phyloP scores from a whole-genome alignment of 192 early-diverging fungal genomes.

The Entophlyctis helioformis region DNA sequence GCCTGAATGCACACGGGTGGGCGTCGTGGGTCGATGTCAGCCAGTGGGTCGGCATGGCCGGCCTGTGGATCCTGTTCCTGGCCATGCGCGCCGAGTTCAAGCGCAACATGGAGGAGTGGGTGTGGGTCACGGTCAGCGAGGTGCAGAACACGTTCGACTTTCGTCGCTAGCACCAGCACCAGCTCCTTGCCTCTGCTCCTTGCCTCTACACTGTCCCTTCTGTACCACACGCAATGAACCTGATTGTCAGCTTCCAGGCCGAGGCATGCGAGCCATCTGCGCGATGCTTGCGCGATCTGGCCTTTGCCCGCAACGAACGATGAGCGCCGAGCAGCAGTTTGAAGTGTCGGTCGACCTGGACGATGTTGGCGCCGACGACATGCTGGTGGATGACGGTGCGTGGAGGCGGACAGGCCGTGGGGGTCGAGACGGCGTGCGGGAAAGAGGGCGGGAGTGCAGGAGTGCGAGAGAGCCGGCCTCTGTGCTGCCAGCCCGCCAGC shows the following conservation, averaged over 20 bases:
- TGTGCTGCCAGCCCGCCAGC: neutral
- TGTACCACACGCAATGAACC: no score
- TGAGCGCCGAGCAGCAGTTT: conserved; percentile 14
- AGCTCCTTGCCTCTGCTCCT: neutral
- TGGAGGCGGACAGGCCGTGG: conserved; percentile 2
- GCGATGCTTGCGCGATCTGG: no score
- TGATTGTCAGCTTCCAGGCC: no score
- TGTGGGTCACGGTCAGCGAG: conserved; percentile 24
- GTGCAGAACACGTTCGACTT: conserved; percentile 28
- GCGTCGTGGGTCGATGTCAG: conserved; percentile 18
- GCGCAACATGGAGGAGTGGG: conserved; percentile 31
- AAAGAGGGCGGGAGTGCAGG: neutral
- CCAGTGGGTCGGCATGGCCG: conserved; percentile 15
- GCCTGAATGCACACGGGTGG: no score
- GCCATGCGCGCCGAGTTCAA: conserved; percentile 16
- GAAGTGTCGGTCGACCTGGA: conserved; percentile 30
- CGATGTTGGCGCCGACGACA: conserved; percentile 25
- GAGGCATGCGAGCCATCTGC: no score
- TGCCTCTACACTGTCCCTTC: neutral
- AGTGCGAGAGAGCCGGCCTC: neutral
- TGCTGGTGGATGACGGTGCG: conserved; percentile 19
- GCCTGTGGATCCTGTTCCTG: conserved; percentile 5
- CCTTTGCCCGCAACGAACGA: no score
- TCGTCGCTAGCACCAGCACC: conserved; percentile 8
- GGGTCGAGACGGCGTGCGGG: no score